Evolutionary conservation across 805 yeast species (phyloP).

Genomic region (Tetrapisispora taiwanensis): DNA sequence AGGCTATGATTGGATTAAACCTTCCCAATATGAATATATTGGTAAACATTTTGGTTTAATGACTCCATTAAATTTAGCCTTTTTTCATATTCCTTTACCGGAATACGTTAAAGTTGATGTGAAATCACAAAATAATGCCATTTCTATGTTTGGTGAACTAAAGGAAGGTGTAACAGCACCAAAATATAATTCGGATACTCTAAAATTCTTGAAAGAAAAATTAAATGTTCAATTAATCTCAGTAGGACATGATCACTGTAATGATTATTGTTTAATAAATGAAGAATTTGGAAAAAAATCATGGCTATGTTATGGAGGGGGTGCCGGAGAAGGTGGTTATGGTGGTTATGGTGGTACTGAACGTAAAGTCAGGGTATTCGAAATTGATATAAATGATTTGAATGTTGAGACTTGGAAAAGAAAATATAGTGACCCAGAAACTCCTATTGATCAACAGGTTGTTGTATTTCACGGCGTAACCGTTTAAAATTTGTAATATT

Average conservation of each 20-base stretch:
- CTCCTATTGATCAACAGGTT: slow-evolving; percentile 32
- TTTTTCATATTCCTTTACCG: slow-evolving; percentile 89
- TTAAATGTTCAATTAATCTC: slow-evolving; percentile 64
- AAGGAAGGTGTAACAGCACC: slow-evolving; percentile 80
- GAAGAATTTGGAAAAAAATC: slow-evolving; percentile 30
- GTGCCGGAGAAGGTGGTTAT: slow-evolving; percentile 89
- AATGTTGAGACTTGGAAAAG: slow-evolving; percentile 60
- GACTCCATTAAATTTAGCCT: slow-evolving; percentile 47
- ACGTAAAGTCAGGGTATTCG: slow-evolving; percentile 69
- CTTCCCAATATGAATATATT: slow-evolving; percentile 53
- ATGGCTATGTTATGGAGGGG: slow-evolving; percentile 95
- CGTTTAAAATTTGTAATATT: neutral
- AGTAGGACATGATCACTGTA: slow-evolving; percentile 94
- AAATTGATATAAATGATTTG: slow-evolving; percentile 43
- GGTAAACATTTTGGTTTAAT: slow-evolving; percentile 29
- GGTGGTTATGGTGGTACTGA: slow-evolving; percentile 84
- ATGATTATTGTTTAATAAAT: slow-evolving; percentile 75
- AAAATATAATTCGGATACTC: slow-evolving; percentile 53
- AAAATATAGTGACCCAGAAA: slow-evolving; percentile 44
- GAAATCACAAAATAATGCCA: slow-evolving; percentile 15
- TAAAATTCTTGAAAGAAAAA: slow-evolving; percentile 41
- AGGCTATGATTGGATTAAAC: slow-evolving; percentile 82
- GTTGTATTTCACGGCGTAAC: neutral
- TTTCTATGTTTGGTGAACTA: slow-evolving; percentile 45
- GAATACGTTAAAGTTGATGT: slow-evolving; percentile 51